Conservation (phyloP, 2,329 filamentous ascomycete genomes). For the Proliferodiscus dingleyae region DNA sequence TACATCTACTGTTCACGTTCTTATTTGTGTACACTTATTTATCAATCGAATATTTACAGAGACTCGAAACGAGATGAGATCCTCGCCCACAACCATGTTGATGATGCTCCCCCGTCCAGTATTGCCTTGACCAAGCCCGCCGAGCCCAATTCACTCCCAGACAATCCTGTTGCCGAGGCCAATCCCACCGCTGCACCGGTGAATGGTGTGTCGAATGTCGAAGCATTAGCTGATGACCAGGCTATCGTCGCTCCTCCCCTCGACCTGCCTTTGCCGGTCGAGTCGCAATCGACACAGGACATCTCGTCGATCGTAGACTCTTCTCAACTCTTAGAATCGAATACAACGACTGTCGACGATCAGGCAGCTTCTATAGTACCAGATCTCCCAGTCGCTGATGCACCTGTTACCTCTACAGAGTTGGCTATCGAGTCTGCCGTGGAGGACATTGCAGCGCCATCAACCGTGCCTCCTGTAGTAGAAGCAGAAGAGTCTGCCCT, state of each 20-base stretch:
- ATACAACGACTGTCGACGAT: slow-evolving; percentile 15
- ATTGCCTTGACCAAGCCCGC: slow-evolving; percentile 11
- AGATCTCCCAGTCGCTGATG: slow-evolving; percentile 4
- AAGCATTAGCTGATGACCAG: slow-evolving; percentile 29
- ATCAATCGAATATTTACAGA: slow-evolving; percentile 31
- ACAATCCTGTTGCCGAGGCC: slow-evolving; percentile 2
- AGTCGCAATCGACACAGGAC: slow-evolving; percentile 15
- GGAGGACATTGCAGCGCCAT: slow-evolving; percentile 20
- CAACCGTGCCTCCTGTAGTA: slow-evolving; percentile 28
- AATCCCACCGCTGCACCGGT: slow-evolving; percentile 10
- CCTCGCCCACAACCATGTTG: slow-evolving; percentile 13
- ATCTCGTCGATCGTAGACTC: slow-evolving; percentile 12
- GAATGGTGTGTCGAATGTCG: slow-evolving; percentile 23
- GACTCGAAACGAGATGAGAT: slow-evolving; percentile 28
- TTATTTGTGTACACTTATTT: slow-evolving; percentile 30
- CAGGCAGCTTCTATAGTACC: slow-evolving; percentile 11
- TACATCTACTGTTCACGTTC: slow-evolving; percentile 23
- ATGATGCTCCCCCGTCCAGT: slow-evolving; percentile 18
- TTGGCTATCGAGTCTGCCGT: slow-evolving; percentile 22
- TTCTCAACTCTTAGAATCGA: slow-evolving; percentile 18
- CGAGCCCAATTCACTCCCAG: slow-evolving; percentile 10
- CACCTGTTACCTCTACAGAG: slow-evolving; percentile 13
- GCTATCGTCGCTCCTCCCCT: slow-evolving; percentile 12
- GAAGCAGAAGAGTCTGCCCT: slow-evolving; percentile 31
- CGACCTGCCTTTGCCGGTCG: slow-evolving; percentile 4